These are phyloP conservation scores for Pyrenophora tritici-repentis DNA, from an alignment of 2,329 filamentous ascomycete genomes.

Conservation along the genomic window DNA sequence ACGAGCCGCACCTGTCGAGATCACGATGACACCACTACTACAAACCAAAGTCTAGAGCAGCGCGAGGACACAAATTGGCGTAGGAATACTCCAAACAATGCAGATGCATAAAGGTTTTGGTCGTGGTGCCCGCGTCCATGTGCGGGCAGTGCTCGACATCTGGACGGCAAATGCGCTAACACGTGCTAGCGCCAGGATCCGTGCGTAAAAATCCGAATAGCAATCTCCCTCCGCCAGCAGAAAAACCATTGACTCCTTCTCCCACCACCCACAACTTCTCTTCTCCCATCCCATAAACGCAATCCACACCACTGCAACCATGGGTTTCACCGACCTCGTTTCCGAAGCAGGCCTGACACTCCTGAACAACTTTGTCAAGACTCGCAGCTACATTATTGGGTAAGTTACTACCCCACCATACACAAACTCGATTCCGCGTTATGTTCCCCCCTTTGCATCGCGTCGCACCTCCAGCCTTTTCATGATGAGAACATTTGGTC, in stretches of 20 bases:
- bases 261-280: conserved; percentile 22
- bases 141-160: background rate
- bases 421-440: conserved; percentile 15
- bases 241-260: conserved; percentile 25
- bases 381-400: conserved; percentile 82
- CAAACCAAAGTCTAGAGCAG: background rate
- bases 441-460: conserved; percentile 24
- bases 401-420: conserved; percentile 59
- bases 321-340: conserved; percentile 73
- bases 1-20: conserved; percentile 6
- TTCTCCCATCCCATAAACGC: conserved; percentile 15
- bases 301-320: conserved; percentile 49
- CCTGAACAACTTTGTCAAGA: conserved; percentile 74
- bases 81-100: background rate
- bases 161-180: conserved; percentile 3
- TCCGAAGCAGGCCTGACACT: conserved; percentile 69
- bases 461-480: conserved; percentile 43
- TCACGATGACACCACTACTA: conserved; percentile 2
- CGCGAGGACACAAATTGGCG: background rate
- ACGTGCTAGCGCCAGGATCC: conserved; percentile 23
- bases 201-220: conserved; percentile 14
- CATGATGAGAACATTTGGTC: conserved; percentile 90
- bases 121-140: background rate
- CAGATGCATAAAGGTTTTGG: conserved; percentile 1
- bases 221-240: conserved; percentile 25